These are phyloP conservation scores for Yamadazyma mexicana DNA, from an alignment of 1,139 yeast species.

Conservation along the genomic window DNA sequence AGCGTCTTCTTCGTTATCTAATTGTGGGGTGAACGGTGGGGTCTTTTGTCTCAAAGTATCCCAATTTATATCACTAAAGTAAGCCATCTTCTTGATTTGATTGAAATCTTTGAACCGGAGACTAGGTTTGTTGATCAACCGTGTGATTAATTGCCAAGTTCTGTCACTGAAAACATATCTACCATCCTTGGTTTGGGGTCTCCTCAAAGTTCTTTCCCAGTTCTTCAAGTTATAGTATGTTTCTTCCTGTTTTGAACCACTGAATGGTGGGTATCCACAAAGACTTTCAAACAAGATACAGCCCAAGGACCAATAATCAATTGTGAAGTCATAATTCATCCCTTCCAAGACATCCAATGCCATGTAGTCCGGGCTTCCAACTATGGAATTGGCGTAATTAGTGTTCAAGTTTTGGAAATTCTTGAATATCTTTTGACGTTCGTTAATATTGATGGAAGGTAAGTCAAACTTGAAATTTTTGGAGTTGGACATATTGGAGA, in stretches of 20 bases:
- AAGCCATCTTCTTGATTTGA: constrained; percentile 76
- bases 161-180: constrained; percentile 91
- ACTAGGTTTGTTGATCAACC: constrained; percentile 76
- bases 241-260: constrained; percentile 91
- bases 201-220: constrained; percentile 84
- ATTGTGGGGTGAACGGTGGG: constrained; percentile 96
- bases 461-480: constrained; percentile 57
- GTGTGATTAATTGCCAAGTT: constrained; percentile 87
- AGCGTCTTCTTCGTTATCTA: constrained; percentile 96
- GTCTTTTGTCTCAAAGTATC: constrained; percentile 61
- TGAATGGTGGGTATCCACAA: constrained; percentile 95
- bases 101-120: constrained; percentile 74
- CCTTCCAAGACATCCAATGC: constrained; percentile 97
- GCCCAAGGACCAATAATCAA: constrained; percentile 98
- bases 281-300: constrained; percentile 91
- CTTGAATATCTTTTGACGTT: constrained; percentile 83
- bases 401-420: constrained; percentile 52
- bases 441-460: constrained; percentile 74
- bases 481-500: constrained; percentile 52
- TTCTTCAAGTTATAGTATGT: constrained; percentile 91
- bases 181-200: constrained; percentile 93
- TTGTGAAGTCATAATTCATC: constrained; percentile 88
- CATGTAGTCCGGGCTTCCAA: constrained; percentile 99
- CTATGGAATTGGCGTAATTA: constrained; percentile 78
- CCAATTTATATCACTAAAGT: constrained; percentile 84